Conservation (phyloP, 495 filamentous ascomycete genomes). For the Delitschia confertaspora region DNA sequence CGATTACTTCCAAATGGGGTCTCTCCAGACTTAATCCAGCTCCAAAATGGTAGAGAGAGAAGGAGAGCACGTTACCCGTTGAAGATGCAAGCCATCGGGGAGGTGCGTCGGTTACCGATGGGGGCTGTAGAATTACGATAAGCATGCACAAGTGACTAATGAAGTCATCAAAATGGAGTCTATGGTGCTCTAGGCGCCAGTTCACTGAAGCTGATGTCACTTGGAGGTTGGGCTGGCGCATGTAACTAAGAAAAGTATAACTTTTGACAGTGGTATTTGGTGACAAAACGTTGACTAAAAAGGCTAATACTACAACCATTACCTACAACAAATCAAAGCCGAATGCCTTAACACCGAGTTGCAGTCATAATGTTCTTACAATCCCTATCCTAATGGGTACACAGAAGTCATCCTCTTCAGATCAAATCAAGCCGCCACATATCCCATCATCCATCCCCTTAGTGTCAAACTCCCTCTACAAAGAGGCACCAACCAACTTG, state of each 20-base stretch:
- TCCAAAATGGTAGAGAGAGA: too few relatives aligned
- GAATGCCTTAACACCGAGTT: slow-evolving; percentile 6
- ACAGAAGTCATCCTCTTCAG: slow-evolving; percentile 12
- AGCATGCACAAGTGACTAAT: too few relatives aligned
- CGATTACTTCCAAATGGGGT: too few relatives aligned
- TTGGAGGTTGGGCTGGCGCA: too few relatives aligned
- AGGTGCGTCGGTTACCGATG: too few relatives aligned
- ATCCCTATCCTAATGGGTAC: slow-evolving; percentile 24
- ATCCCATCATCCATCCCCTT: background rate
- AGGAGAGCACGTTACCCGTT: too few relatives aligned
- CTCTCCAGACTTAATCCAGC: too few relatives aligned
- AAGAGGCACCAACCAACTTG: slow-evolving; percentile 81
- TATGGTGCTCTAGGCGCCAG: too few relatives aligned
- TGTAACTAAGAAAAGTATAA: background rate
- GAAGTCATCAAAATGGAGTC: too few relatives aligned
- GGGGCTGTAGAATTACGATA: too few relatives aligned
- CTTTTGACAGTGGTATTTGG: slow-evolving; percentile 11
- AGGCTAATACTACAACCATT: slow-evolving; percentile 13
- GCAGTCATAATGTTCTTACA: slow-evolving; percentile 13
- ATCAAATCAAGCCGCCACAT: slow-evolving; percentile 4
- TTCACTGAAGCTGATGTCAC: too few relatives aligned
- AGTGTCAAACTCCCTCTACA: slow-evolving; percentile 45
- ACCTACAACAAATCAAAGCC: slow-evolving; percentile 7
- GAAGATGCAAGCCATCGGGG: too few relatives aligned
- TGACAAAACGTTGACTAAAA: background rate